phyloP scores from a whole-genome alignment of 208 protist species.

The Leishmania martiniquensis region DNA sequence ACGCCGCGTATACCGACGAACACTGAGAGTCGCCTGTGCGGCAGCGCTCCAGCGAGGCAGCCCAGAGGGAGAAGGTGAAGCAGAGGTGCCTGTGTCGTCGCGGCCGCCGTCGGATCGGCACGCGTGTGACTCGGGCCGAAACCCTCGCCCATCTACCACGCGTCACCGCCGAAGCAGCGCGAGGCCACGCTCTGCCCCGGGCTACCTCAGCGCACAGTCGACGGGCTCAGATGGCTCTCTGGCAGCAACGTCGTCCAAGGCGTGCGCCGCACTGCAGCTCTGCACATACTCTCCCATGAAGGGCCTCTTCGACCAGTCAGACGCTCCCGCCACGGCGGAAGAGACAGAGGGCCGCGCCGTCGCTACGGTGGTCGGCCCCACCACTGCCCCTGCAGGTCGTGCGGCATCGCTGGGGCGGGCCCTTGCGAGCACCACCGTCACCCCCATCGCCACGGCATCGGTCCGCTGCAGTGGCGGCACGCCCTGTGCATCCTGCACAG shows the following conservation, averaged over 20 bases:
- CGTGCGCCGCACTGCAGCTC: slow-evolving; percentile 28
- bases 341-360: not conserved
- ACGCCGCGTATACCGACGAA: slow-evolving; percentile 21
- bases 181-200: not conserved
- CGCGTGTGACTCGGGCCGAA: not conserved
- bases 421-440: not conserved
- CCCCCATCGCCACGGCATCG: slow-evolving; percentile 10
- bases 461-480: slow-evolving; percentile 31
- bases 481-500: slow-evolving; percentile 15
- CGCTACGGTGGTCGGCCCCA: not conserved
- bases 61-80: not conserved
- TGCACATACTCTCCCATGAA: slow-evolving; percentile 23
- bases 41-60: not conserved
- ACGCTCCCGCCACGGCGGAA: not conserved
- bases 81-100: not conserved
- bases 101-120: not conserved
- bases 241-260: not conserved
- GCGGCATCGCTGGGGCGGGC: not conserved
- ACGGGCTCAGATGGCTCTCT: not conserved
- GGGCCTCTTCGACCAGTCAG: not conserved
- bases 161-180: not conserved
- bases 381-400: not conserved
- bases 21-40: slow-evolving; percentile 18
- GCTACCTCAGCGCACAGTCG: slow-evolving; percentile 6
- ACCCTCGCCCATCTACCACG: not conserved